phyloP scores from a whole-genome alignment of 768 basidiomycete genomes.

The Strobilomyces dryophilus region DNA sequence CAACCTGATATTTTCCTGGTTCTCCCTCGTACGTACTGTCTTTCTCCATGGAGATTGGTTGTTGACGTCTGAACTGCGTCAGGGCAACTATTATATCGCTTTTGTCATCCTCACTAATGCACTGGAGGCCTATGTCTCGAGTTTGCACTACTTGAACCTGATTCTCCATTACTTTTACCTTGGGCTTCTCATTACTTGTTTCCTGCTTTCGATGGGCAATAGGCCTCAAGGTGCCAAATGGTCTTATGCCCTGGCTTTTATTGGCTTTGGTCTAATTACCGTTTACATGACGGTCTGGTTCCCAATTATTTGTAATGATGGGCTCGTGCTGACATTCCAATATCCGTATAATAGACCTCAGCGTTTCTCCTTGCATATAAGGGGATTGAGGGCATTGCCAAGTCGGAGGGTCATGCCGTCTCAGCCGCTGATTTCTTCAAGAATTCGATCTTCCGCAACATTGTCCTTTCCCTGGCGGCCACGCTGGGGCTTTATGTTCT shows the following conservation, averaged over 20 bases:
- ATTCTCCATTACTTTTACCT: conserved; percentile 86
- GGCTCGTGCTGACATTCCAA: conserved; percentile 2
- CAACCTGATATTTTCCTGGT: conserved; percentile 93
- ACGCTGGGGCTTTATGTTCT: conserved; percentile 88
- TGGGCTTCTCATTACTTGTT: conserved; percentile 82
- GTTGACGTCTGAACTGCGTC: background rate
- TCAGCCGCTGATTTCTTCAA: conserved; percentile 59
- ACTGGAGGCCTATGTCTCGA: conserved; percentile 57
- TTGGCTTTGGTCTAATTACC: conserved; percentile 88
- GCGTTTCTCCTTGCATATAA: conserved; percentile 83
- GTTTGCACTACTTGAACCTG: conserved; percentile 69
- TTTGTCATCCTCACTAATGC: conserved; percentile 75
- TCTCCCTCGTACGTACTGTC: conserved; percentile 56
- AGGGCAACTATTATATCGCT: conserved; percentile 91
- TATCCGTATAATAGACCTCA: conserved; percentile 45
- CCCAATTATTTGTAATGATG: background rate
- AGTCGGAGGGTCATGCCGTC: conserved; percentile 43
- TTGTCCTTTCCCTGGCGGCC: conserved; percentile 80
- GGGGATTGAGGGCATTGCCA: conserved; percentile 60
- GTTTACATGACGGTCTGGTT: conserved; percentile 88
- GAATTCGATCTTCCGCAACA: conserved; percentile 80
- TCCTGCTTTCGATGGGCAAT: conserved; percentile 85
- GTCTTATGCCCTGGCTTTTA: conserved; percentile 79
- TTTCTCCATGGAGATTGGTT: background rate
- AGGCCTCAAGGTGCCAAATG: conserved; percentile 87